Base-by-base conservation (phyloP, 768 basidiomycete genomes). In the Clitopilus passeckerianus region DNA sequence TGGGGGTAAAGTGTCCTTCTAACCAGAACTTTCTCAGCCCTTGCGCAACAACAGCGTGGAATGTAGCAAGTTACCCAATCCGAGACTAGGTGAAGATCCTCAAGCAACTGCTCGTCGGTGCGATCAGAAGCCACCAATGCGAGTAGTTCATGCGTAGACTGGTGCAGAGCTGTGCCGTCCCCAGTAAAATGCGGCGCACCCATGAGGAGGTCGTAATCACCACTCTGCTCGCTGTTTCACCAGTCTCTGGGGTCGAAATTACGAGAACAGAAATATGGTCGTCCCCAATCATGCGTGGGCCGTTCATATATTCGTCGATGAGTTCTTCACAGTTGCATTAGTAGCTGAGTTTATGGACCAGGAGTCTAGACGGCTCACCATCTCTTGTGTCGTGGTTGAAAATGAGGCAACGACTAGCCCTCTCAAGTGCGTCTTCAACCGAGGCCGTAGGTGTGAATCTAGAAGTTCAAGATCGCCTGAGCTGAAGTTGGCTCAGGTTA, bases 121-220 rank as follows among this genome's bases (percentile, higher is more conserved):
- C 58, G 59, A 5, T 63, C 41, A 16, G 68, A 71, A 5, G 37
- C 74, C 73, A 64, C 81, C 64, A 59, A 67, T 16, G 71, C 69
- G 60, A 89, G 79, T 54, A 90, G 77, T 60, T 88, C 87, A 67
- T 87, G 85, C 43, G 84, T 84, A 34, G 83, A 83, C 58, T 80
- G 75, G 65, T 88, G 86, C 8, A 88, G 71, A 0, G 85, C 82
- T 74, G 86, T 86, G 24, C 87, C 87, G 61, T 89, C 87, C 22
- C 86, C 86, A 35, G 87, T 73, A 67, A 84, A 88, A 66, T 89
- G 87, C 35, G 84, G 80, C 1, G 84, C 81, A 60, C 81, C 81
- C 64, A 89, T 80, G 64, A 86, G 74, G 52, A 88, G 66, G 62
- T 88, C 63, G 56, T 63, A 70, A 14, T 61, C 63, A 35, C 44